phyloP scores from a whole-genome alignment of 2,329 filamentous ascomycete species.

The Tolypocladium sp. region DNA sequence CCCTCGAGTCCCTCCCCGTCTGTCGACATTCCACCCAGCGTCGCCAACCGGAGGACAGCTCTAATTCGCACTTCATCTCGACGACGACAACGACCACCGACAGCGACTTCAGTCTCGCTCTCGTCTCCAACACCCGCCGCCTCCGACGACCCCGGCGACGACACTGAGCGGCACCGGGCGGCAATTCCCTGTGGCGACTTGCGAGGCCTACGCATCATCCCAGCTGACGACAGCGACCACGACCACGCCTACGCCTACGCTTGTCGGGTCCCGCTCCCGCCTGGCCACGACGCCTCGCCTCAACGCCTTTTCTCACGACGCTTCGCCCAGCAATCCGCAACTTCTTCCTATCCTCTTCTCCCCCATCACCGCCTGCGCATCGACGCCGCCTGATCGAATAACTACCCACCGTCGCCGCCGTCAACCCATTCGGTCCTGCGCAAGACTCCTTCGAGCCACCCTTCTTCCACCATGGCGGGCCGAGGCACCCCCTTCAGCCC shows the following conservation, averaged over 20 bases:
- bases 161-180: not conserved
- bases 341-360: not conserved
- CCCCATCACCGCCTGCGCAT: not conserved
- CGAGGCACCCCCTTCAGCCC: constrained; percentile 23
- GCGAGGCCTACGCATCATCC: constrained; percentile 2
- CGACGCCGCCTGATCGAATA: not conserved
- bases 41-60: not conserved
- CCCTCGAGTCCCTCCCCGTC: not conserved
- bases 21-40: not conserved
- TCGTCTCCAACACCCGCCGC: not conserved
- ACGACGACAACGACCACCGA: not conserved
- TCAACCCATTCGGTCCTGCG: not conserved
- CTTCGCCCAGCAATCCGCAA: not conserved
- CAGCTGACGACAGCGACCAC: constrained; percentile 8
- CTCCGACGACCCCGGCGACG: not conserved
- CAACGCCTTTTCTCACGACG: not conserved
- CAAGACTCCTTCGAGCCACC: not conserved
- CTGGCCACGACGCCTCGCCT: not conserved
- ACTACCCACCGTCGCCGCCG: not conserved
- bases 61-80: not conserved
- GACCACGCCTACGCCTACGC: constrained; percentile 1
- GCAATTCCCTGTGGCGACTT: constrained; percentile 3
- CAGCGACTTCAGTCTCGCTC: not conserved
- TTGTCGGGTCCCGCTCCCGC: not conserved
- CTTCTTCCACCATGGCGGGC: constrained; percentile 24